Percentiles rank a stretch among this genome's conserved stretches.
These are phyloP conservation scores for Aspergillus olivimuriae DNA, from an alignment of 495 filamentous ascomycete species.

Conservation along the genomic window DNA sequence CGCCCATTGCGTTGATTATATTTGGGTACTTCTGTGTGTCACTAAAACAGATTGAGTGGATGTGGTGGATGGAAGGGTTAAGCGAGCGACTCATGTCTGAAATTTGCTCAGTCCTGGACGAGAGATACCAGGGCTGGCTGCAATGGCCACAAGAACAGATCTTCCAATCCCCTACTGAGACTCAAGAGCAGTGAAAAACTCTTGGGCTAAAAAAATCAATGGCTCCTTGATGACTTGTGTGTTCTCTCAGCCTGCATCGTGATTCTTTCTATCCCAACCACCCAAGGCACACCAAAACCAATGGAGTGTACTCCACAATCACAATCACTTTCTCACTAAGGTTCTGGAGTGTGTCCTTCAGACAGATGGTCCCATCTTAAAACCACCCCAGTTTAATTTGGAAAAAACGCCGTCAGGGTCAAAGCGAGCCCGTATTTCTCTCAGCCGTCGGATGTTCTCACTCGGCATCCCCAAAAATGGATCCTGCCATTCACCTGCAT, in stretches of 20 bases:
- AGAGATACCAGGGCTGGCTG: constrained; percentile 17
- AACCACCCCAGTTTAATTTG: constrained; percentile 23
- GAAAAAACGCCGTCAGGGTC: constrained; percentile 26
- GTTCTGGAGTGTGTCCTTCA: too few species aligned
- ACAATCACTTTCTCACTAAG: too few species aligned
- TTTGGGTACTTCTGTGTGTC: constrained; percentile 25
- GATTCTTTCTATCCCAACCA: too few species aligned
- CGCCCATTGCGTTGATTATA: constrained; percentile 22
- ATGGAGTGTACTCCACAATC: too few species aligned
- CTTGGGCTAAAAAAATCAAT: too few species aligned
- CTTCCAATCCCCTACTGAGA: background rate
- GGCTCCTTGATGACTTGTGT: too few species aligned
- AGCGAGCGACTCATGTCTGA: constrained; percentile 18
- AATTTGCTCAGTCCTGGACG: constrained; percentile 14
- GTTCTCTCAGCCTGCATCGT: too few species aligned
- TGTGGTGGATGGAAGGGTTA: constrained; percentile 30
- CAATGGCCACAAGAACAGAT: constrained; percentile 18
- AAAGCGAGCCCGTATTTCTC: constrained; percentile 24
- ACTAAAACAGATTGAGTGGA: constrained; percentile 20
- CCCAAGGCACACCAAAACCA: too few species aligned
- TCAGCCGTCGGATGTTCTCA: constrained; percentile 27
- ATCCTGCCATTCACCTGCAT: constrained; percentile 34
- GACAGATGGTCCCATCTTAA: too few species aligned
- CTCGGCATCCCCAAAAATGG: constrained; percentile 32
- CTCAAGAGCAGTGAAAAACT: too few species aligned